Evolutionary conservation across 495 filamentous ascomycete species (phyloP), one percentile per base, ranked within the genome.

Genomic region (Aspergillus asperescens): DNA sequence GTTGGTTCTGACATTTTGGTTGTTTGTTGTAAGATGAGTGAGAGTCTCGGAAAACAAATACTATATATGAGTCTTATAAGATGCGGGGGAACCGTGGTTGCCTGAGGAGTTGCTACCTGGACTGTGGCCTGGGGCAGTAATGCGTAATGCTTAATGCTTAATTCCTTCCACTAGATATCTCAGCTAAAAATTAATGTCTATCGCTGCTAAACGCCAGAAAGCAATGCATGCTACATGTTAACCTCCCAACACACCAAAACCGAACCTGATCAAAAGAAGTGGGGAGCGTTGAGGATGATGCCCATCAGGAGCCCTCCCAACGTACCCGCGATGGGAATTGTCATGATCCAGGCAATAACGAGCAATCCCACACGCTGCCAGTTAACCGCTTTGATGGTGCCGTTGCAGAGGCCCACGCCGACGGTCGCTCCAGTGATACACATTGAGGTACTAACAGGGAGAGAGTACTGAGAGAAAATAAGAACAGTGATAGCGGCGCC

Each of bases 401-500:
- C 77, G 59, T 81, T 81, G 70, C 76, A 79, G n/a, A 81, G 69
- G 49, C 77, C 78, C 16, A 81, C 78, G 22, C 78, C 78, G 39
- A 81, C 71, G 31, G 77, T 80, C 13, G 78, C 78, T 29, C 78
- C 78, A 1, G 77, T 80, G 61, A 81, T 80, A 50, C 78, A 81
- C 78, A 80, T 80, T 1, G 75, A 77, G 5, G 78, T 81, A 1
- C 76, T 79, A 29, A 81, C 78, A 10, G 83, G 83, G 0, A 86
- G 77, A 5, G 69, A 70, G 70, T 76, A 80, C 50, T 81, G 79
- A 7, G 79, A 80, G 70, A 80, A 81, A 47, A 86, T 59, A 7
- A 86, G 73, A 48, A 86, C 80, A 7, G 83, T 86, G 55, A 86
- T 71, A 45, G 81, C 82, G 25, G 81, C 80, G 38, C 81, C 83